phyloP scores from a whole-genome alignment of 1,139 yeast genomes.

The Kodamaea plutei region DNA sequence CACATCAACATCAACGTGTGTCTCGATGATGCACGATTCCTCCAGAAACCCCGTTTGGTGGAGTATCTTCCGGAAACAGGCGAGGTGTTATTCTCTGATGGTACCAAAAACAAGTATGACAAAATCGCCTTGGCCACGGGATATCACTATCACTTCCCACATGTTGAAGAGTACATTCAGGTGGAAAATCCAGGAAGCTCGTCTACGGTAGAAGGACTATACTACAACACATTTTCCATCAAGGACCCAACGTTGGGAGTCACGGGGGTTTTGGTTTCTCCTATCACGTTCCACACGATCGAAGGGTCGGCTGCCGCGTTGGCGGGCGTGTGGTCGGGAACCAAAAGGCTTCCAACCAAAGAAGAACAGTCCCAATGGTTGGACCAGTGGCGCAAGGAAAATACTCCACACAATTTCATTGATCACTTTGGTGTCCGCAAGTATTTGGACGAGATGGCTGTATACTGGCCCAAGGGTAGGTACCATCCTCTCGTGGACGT shows the following conservation, averaged over 20 bases:
- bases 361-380: slow-evolving; percentile 30
- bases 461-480: slow-evolving; percentile 22
- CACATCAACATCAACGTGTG: slow-evolving; percentile 29
- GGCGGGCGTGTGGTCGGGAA: slow-evolving; percentile 45
- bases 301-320: slow-evolving; percentile 43
- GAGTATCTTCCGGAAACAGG: slow-evolving; percentile 24
- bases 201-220: slow-evolving; percentile 36
- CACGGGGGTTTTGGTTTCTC: slow-evolving; percentile 37
- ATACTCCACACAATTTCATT: slow-evolving; percentile 19
- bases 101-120: slow-evolving; percentile 26
- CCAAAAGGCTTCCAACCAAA: slow-evolving; percentile 21
- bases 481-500: slow-evolving; percentile 24
- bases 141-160: slow-evolving; percentile 36
- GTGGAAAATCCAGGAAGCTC: slow-evolving; percentile 23
- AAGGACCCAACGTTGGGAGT: slow-evolving; percentile 41
- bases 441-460: slow-evolving; percentile 21
- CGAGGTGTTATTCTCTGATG: slow-evolving; percentile 33
- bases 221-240: slow-evolving; percentile 34
- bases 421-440: slow-evolving; percentile 18
- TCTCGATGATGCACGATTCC: slow-evolving; percentile 32
- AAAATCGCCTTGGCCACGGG: slow-evolving; percentile 34
- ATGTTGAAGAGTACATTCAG: slow-evolving; percentile 20
- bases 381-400: slow-evolving; percentile 2
- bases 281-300: slow-evolving; percentile 38
- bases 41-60: slow-evolving; percentile 26